Base-by-base conservation (phyloP, 306 rosid genomes). In the Dalbergia cultrata region DNA sequence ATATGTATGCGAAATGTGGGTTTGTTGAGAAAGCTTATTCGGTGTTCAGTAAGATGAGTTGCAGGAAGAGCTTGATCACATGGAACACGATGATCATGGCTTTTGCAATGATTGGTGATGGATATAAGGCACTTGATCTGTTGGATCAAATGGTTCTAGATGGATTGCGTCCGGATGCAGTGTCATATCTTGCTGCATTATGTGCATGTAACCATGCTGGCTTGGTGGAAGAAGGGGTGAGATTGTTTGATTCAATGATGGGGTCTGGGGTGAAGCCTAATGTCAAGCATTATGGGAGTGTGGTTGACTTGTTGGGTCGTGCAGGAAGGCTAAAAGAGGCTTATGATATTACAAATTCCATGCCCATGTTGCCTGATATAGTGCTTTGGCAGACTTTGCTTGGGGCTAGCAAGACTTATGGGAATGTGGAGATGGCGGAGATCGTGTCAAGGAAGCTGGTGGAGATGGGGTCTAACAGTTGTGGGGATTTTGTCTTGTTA, bases 31-130 rank as follows among this genome's bases (percentile, higher is more conserved):
- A 90, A 70, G 94, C 93, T 6, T 87, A 67, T 80, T 33, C 37
- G n/a, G 97, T 90, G 11, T 94, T 94, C 21, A 9, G 70, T 39
- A 79, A 68, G 41, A 92, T 92, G 97, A 85, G 80, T n/a, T 82
- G 92, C 26, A 78, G 76, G 68, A 94, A 88, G 82, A 82, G 83
- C 86, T 68, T 88, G 6, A 78, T 94, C n/a, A 89, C 98, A 0
- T 94, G 98, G 97, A 94, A 92, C 67, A 87, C 91, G 3, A 92
- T 94, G 91, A 91, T 94, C 37, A 92, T 94, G 97, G 97, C 87
- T 1, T 91, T 94, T 75, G 97, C 92, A 0, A 86, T 94, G 93
- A 87, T 89, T 56, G 94, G 98, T 0, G 88, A 94, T 76, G 97
- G 90, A 26, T 8, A 19, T 35, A 82, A 86, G 83, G 94, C 93